Base-by-base conservation (phyloP, 495 filamentous ascomycete genomes). In the Neurospora hispaniola region DNA sequence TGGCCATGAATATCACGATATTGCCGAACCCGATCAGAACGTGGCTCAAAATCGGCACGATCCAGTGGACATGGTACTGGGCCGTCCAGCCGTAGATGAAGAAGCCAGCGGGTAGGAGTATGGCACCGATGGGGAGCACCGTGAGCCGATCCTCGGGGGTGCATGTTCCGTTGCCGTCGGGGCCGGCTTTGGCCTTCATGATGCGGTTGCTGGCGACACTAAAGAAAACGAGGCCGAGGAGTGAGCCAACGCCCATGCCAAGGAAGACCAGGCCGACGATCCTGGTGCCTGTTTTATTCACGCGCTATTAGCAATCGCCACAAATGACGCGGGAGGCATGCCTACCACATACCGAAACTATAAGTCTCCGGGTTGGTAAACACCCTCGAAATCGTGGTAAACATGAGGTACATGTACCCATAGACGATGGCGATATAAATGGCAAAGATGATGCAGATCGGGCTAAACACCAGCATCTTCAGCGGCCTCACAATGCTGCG, bases 401-500 rank as follows among this genome's bases (percentile, higher is more conserved):
- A 91, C 62, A 94, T 84, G 75, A 95, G 88, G 79, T 94, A 95
- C 23, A 94, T 80, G 48, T 90, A 90, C 12, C 91, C 90, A 77
- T 94, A 94, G 11, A 89, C 83, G 72, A 93, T 87, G 31, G 89
- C 85, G 81, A 93, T 89, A 81, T 93, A 94, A 3, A 93, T 73
- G 6, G 88, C 90, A 20, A 91, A 85, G 41, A 90, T 78, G 74
- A 90, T 84, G 46, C 89, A 87, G 73, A 93, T 91, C 11, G 90
- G 88, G 71, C 79, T 89, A 72, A 81, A 81, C 31, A 85, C 71
- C 9, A 90, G 80, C 79, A 89, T 81, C 74, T 85, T 86, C 7
- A 82, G 69, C 0, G 88, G 88, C 0, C 86, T 82, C 4, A 86
- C 74, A 44, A 90, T 85, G 62, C 81, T 79, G 42, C 78, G 75